These are phyloP conservation scores for Trametes coccinea DNA, from an alignment of 768 basidiomycete genomes.

Conservation along the genomic window DNA sequence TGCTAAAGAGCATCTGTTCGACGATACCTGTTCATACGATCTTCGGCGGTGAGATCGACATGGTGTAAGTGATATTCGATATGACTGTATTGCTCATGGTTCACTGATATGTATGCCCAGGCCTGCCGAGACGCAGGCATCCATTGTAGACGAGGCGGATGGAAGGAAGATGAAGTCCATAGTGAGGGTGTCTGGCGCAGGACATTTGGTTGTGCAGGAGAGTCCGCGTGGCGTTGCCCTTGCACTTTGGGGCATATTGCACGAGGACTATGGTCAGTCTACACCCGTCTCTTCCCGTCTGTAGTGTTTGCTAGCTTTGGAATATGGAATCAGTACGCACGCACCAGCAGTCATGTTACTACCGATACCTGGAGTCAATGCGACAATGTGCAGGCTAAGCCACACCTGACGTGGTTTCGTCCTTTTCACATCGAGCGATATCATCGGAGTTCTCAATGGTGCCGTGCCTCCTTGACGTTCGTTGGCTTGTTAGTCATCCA, in stretches of 20 bases:
- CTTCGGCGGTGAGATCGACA: conserved; percentile 13
- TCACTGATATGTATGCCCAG: neutral
- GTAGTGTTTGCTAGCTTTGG: no score
- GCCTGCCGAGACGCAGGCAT: neutral
- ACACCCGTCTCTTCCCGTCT: no score
- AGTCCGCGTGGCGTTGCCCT: neutral
- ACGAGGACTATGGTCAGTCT: neutral
- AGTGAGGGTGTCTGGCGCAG: neutral
- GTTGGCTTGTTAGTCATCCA: no score
- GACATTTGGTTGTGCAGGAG: conserved; percentile 4
- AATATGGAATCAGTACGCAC: no score
- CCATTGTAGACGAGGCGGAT: neutral
- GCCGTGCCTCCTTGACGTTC: no score
- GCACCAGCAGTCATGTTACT: no score
- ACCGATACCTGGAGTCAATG: no score
- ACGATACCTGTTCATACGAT: conserved; percentile 24
- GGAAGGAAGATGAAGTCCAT: neutral
- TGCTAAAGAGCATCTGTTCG: conserved; percentile 1
- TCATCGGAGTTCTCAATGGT: no score
- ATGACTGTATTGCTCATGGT: no score
- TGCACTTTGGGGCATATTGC: neutral
- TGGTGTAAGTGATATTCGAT: neutral
- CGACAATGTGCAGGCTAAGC: no score
- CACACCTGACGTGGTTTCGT: no score
- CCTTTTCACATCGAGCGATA: no score